Conservation (phyloP, 441 rosid genomes). For the Eugenia klotzschiana region DNA sequence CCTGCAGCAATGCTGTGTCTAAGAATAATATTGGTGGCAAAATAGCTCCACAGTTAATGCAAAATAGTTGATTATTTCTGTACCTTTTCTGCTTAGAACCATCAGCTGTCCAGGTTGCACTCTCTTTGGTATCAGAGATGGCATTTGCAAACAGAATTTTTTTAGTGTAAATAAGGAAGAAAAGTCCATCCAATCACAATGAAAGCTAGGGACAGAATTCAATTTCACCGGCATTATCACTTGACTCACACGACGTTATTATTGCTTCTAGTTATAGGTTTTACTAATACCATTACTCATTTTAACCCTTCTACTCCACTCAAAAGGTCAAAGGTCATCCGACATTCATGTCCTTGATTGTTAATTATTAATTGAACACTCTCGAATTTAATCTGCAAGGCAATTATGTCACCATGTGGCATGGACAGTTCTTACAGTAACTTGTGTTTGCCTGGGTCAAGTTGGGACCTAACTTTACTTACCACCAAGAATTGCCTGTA, state of each 20-base stretch:
- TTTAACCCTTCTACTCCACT: not conserved
- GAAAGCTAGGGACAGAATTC: not conserved
- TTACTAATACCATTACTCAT: not conserved
- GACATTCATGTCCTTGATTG: not conserved
- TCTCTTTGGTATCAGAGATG: conserved; percentile 64
- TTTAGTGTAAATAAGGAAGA: not conserved
- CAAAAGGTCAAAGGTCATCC: not conserved
- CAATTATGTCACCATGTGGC: not conserved
- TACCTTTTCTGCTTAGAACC: conserved; percentile 68
- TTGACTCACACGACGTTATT: not conserved
- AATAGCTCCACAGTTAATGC: not conserved
- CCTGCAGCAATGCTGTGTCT: conserved; percentile 33
- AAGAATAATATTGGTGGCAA: conserved; percentile 3
- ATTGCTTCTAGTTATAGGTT: too few relatives aligned
- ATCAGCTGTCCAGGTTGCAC: conserved; percentile 66
- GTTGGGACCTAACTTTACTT: conserved; percentile 56
- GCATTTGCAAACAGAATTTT: conserved; percentile 2
- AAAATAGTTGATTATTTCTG: not conserved
- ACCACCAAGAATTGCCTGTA: conserved; percentile 80
- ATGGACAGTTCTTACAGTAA: conserved; percentile 34
- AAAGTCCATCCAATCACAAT: not conserved
- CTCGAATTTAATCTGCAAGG: not conserved
- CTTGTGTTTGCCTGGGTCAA: conserved; percentile 44
- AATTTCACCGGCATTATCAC: not conserved
- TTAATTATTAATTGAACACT: not conserved